Base-by-base conservation (phyloP, 495 filamentous ascomycete species). In the Cetradonia linearis region DNA sequence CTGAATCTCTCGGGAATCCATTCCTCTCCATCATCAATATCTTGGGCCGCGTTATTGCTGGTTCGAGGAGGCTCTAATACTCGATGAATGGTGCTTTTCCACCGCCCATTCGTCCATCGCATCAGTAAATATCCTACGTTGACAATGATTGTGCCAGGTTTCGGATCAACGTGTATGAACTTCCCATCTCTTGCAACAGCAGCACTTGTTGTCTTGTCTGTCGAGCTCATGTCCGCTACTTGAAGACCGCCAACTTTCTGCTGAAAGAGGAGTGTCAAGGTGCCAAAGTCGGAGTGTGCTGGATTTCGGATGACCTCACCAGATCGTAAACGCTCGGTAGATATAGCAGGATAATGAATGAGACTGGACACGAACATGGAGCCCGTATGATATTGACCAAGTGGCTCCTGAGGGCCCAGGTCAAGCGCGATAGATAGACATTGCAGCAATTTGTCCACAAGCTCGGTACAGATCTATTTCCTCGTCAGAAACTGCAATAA, bases 231-330 rank as follows among this genome's bases (percentile, higher is more conserved):
- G 59, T 76, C 72, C 59, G 80, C 74, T 23, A 80, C 70, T 60
- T 81, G 77, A 28, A 80, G 61, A 0, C 78, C 78, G 18, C 78
- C 78, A 62, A 72, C 68, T 25, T 72, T 66, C 62, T 81, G 77
- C 60, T 81, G 78, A 60, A 80, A 80, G 1, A 81, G 67, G 61
- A 80, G 70, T 20, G 78, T 81, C 55, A 80, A 68, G 27, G 72
- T 76, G 30, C 76, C 75, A 66, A 71, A 79, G 64, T 81, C 77
- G 9, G 72, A 72, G 63, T 79, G 76, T n/a, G 55, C 55, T 1
- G 38, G 55, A 27, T 25, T 56, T 10, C 55, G 55, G 16, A 20
- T 31, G 55, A 14, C 31, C 1, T 9, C 18, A 27, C 37, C 55
- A 44, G 55, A 42, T 2, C 13, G 38, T 16, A 56, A 20, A n/a